These are phyloP conservation scores for Clavispora fructus DNA, from an alignment of 805 yeast genomes.

Conservation along the genomic window DNA sequence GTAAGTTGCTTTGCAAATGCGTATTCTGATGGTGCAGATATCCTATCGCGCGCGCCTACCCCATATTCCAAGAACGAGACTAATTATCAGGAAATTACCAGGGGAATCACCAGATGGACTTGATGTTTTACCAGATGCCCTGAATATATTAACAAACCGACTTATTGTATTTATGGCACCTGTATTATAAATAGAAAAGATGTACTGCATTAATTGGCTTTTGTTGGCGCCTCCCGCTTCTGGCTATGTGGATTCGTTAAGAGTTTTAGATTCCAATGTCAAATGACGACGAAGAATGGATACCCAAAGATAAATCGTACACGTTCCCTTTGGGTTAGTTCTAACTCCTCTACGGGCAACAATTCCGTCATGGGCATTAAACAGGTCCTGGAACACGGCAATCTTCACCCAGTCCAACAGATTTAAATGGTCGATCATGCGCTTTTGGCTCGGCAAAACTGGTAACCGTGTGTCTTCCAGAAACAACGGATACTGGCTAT, in stretches of 20 bases:
- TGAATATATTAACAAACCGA: too few species aligned
- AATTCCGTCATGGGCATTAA: conserved; percentile 84
- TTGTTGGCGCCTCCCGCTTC: too few species aligned
- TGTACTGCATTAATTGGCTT: too few species aligned
- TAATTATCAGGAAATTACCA: too few species aligned
- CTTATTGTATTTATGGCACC: too few species aligned
- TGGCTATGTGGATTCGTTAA: too few species aligned
- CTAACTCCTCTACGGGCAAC: conserved; percentile 68
- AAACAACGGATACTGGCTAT: conserved; percentile 25
- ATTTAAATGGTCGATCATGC: conserved; percentile 53
- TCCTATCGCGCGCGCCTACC: too few species aligned
- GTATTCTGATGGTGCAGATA: background rate
- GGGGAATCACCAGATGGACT: too few species aligned
- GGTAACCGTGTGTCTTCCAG: conserved; percentile 29
- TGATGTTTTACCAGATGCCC: too few species aligned
- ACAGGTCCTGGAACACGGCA: conserved; percentile 62
- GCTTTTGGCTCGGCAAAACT: conserved; percentile 30
- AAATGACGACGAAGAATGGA: conserved; percentile 31
- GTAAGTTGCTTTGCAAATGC: background rate
- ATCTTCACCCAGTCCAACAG: conserved; percentile 69
- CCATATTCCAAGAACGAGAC: too few species aligned
- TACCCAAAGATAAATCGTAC: conserved; percentile 48
- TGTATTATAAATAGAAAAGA: too few species aligned
- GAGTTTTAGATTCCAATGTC: conserved; percentile 6
- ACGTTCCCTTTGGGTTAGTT: conserved; percentile 47